Conservation (phyloP, 2,329 filamentous ascomycete species). For the Zasmidium angulare region DNA sequence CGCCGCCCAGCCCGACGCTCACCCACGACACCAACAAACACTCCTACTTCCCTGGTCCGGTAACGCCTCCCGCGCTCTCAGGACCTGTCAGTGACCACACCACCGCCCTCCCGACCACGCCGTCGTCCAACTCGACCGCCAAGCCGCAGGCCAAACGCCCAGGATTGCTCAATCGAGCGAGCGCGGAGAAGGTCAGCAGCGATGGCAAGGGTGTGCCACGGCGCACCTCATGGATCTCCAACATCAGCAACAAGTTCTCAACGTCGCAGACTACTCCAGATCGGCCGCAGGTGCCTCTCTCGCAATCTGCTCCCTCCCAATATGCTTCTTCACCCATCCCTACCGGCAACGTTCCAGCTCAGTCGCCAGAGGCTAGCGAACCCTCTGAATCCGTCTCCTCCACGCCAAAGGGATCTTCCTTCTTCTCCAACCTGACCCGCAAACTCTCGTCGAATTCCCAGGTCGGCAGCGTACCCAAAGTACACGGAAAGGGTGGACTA, state of each 20-base stretch:
- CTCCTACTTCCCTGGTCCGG: constrained; percentile 20
- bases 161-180: constrained; percentile 42
- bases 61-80: constrained; percentile 23
- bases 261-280: constrained; percentile 27
- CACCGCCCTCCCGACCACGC: constrained; percentile 20
- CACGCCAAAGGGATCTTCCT: constrained; percentile 70
- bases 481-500: constrained; percentile 63
- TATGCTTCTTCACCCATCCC: constrained; percentile 41
- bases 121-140: constrained; percentile 12
- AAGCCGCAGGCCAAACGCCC: constrained; percentile 36
- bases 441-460: constrained; percentile 67
- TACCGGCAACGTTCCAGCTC: constrained; percentile 51
- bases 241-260: constrained; percentile 88
- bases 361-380: neutral
- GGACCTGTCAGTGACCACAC: constrained; percentile 25
- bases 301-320: constrained; percentile 7
- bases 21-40: constrained; percentile 9
- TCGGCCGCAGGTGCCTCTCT: constrained; percentile 13
- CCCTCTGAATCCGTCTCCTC: constrained; percentile 56
- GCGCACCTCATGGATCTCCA: constrained; percentile 86
- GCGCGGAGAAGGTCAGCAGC: constrained; percentile 36
- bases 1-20: constrained; percentile 8
- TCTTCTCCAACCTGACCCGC: constrained; percentile 78
- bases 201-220: constrained; percentile 42
- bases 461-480: constrained; percentile 47